Conservation (phyloP, 1,284 basidiomycete genomes). For the Inonotus obliquus region DNA sequence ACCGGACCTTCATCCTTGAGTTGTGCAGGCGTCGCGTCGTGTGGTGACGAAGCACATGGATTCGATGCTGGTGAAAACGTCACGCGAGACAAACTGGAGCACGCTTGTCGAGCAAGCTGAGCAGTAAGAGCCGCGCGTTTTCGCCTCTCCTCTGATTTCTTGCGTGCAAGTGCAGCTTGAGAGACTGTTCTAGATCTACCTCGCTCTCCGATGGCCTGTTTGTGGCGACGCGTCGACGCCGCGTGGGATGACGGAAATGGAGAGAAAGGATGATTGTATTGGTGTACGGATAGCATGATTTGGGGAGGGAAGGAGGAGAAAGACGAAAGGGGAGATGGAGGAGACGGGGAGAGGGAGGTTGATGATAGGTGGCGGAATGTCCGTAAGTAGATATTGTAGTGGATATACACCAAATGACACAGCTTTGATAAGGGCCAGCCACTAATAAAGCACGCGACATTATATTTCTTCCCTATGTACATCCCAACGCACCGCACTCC, state of each 20-base stretch:
- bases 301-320: not conserved
- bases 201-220: slow-evolving; percentile 23
- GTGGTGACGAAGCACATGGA: not conserved
- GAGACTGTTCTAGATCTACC: slow-evolving; percentile 47
- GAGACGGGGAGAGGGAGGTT: not conserved
- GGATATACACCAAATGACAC: not conserved
- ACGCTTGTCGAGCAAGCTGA: slow-evolving; percentile 4
- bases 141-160: slow-evolving; percentile 44
- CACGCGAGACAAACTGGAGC: slow-evolving; percentile 6
- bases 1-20: not conserved
- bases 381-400: not conserved
- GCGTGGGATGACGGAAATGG: not conserved
- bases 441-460: not conserved
- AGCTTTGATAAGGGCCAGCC: not conserved
- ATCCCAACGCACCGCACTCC: too few species aligned
- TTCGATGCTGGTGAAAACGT: not conserved
- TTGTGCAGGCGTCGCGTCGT: not conserved
- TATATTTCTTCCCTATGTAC: not conserved
- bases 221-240: slow-evolving; percentile 8
- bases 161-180: slow-evolving; percentile 42
- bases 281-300: slow-evolving; percentile 14
- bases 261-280: not conserved
- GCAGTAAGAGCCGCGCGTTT: slow-evolving; percentile 8
- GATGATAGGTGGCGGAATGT: slow-evolving; percentile 1
- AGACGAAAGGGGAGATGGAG: not conserved